phyloP scores from a whole-genome alignment of 768 basidiomycete species.

The Astraeus odoratus region DNA sequence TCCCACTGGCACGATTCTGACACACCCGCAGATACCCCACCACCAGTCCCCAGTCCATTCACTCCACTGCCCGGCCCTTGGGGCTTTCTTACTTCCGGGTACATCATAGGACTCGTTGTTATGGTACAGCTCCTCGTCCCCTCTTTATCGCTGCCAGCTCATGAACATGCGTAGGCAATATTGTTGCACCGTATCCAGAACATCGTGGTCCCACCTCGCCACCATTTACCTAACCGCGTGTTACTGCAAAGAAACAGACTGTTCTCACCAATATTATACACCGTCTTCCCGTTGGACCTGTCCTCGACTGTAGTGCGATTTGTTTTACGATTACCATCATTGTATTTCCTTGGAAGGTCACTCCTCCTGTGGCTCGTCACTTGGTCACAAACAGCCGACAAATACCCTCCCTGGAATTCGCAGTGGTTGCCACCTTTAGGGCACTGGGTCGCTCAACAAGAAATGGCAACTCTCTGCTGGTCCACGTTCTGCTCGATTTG shows the following conservation, averaged over 20 bases:
- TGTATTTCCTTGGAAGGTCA: constrained; percentile 53
- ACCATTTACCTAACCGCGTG: constrained; percentile 10
- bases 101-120: constrained; percentile 57
- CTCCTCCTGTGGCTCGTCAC: constrained; percentile 53
- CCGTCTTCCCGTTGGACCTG: constrained; percentile 59
- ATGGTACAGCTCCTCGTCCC: constrained; percentile 40
- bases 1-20: constrained; percentile 5
- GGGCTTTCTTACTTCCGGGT: constrained; percentile 69
- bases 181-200: constrained; percentile 73
- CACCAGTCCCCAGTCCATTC: constrained; percentile 8
- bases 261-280: constrained; percentile 23
- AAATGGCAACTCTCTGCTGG: constrained; percentile 68
- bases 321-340: constrained; percentile 53
- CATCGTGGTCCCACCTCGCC: constrained; percentile 62
- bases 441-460: constrained; percentile 39
- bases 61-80: constrained; percentile 50
- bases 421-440: constrained; percentile 31
- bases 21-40: constrained; percentile 1
- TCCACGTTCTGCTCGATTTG: constrained; percentile 64
- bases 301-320: constrained; percentile 53
- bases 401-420: constrained; percentile 30
- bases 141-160: not conserved
- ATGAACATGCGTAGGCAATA: constrained; percentile 41
- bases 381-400: constrained; percentile 48
- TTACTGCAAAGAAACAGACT: constrained; percentile 19